A percentile compares a stretch with the other conserved stretches of the same genome.
phyloP scores from a whole-genome alignment of 2,329 filamentous ascomycete species.

The Penicillium rolfsii region DNA sequence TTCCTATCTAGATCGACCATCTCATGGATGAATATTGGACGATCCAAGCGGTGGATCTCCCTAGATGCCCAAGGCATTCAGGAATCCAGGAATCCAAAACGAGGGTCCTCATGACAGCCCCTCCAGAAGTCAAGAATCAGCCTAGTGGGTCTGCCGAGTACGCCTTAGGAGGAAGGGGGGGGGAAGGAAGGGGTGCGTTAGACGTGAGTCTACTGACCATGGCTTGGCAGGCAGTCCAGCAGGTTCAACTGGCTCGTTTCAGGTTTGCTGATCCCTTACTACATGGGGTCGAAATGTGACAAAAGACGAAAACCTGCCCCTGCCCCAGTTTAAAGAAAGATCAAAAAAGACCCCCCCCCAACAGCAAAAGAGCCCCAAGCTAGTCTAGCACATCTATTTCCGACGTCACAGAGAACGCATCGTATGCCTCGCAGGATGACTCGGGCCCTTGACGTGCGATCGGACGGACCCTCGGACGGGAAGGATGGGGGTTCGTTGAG shows the following conservation, averaged over 20 bases:
- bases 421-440: constrained; percentile 2
- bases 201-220: constrained; percentile 5
- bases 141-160: constrained; percentile 22
- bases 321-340: not conserved
- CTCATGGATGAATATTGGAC: not conserved
- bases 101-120: not conserved
- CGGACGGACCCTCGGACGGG: not conserved
- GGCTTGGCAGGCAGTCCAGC: constrained; percentile 11
- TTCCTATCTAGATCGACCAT: not conserved
- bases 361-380: not conserved
- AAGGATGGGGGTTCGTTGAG: not conserved
- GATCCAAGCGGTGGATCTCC: not conserved
- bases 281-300: constrained; percentile 13
- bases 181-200: not conserved
- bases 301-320: not conserved
- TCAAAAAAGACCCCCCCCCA: not conserved
- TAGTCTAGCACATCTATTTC: not conserved
- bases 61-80: not conserved
- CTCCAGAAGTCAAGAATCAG: constrained; percentile 15
- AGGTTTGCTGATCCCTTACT: constrained; percentile 20
- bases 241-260: constrained; percentile 24
- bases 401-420: constrained; percentile 8
- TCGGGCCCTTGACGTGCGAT: not conserved
- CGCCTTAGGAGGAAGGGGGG: constrained; percentile 12
- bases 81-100: not conserved